Evolutionary conservation across 371 early-diverging fungal genomes (phyloP), one percentile per base, ranked within the genome.

Genomic region (Mortierella sp.): DNA sequence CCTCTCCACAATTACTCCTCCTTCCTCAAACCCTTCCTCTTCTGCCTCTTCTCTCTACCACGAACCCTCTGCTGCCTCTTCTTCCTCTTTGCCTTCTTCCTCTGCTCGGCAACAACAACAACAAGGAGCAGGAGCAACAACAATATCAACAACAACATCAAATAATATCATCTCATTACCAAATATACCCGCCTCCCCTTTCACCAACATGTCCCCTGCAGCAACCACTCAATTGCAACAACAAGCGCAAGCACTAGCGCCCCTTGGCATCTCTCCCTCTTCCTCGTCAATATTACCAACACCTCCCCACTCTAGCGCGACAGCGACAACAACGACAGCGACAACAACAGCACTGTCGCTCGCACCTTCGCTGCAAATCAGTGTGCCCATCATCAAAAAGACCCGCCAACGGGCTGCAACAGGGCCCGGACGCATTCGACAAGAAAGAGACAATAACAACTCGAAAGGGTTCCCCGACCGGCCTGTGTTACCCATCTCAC

Each of bases 1-100:
- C 82, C 82, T 85, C 82, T 85, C 85, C 48, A 85, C 85, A 77
- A 85, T 85, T 74, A 85, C 85, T 38, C 85, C 85, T 38, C 85
- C 85, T 7, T 85, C 85, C 16, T 70, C 85, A 10, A 79, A 70
- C n/a, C 79, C 85, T 8, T 81, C 85, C 31, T 85, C 85, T 0
- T 77, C 75, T 6, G 79, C 85, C 4, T 85, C 85, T n/a, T 85
- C 85, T 47, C 79, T 85, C 74, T 85, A 77, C 63, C 76, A 58
- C n/a, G 82, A 85, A 34, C 70, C 74, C 3, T 3, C 57, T 3
- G 58, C 24, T 42, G 26, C 14, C 38, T 28, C 60, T 26, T 28
- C 75, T 16, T 2, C n/a, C 65, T 60, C 75, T 47, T 26, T 28
- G 1, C 60, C 42, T 13, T 28, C 65, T 13, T 28, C 55, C 24